Conservation (phyloP, 371 early-diverging fungal genomes). For the Apophysomyces variabilis region DNA sequence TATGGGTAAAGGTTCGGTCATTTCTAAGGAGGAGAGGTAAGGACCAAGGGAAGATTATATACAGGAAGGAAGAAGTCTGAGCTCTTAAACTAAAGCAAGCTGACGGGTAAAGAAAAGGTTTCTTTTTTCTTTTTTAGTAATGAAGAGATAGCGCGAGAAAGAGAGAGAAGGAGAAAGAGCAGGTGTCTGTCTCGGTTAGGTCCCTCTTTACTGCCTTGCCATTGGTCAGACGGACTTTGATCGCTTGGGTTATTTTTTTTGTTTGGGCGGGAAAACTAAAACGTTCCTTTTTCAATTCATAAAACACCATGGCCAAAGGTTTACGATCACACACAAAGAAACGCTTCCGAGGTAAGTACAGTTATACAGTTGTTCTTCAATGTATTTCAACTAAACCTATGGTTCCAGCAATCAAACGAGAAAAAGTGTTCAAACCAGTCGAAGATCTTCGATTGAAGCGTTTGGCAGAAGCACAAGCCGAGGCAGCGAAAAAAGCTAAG, state of each 20-base stretch:
- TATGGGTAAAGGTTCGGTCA: constrained; percentile 81
- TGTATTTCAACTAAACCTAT: constrained; percentile 2
- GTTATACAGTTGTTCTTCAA: background rate
- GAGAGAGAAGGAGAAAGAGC: too few relatives aligned
- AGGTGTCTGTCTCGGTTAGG: background rate
- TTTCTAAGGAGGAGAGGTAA: constrained; percentile 26
- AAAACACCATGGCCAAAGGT: constrained; percentile 42
- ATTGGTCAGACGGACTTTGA: constrained; percentile 10
- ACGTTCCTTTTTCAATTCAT: background rate
- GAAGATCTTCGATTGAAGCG: constrained; percentile 51
- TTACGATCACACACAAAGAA: constrained; percentile 51
- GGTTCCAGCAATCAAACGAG: constrained; percentile 48
- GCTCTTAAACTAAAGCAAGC: background rate
- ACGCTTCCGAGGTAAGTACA: constrained; percentile 38
- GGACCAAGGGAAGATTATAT: background rate
- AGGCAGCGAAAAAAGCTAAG: constrained; percentile 44
- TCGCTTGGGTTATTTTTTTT: background rate
- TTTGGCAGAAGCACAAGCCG: constrained; percentile 51
- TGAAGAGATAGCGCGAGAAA: background rate
- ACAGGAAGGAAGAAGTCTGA: background rate
- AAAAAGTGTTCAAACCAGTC: constrained; percentile 45
- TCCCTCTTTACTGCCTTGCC: background rate
- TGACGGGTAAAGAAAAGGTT: background rate
- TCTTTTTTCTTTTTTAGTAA: background rate
- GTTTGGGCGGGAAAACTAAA: too few relatives aligned